A percentile compares a stretch with the other conserved stretches of the same genome.
phyloP scores from a whole-genome alignment of 345 rosid species.

The thale cress (Arabidopsis thaliana) region TAIR10.1 NC_003076.8:2081501-2082000 shows the following conservation, averaged over 20 bases:
- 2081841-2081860: constrained; percentile 9
- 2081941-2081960: constrained; percentile 16
- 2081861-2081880: background rate
- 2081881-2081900: background rate
- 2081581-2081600: constrained; percentile 15
- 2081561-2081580: constrained; percentile 28
- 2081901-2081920: background rate
- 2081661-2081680: constrained; percentile 1
- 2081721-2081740: background rate
- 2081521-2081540: constrained; percentile 52
- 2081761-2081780: background rate
- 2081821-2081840: constrained; percentile 25
- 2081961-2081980: constrained; percentile 8
- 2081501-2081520: constrained; percentile 56
- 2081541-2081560: constrained; percentile 26
- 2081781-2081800: constrained; percentile 5
- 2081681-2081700: constrained; percentile 18
- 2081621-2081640: background rate
- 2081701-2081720: constrained; percentile 32
- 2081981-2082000: too few species aligned
- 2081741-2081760: background rate
- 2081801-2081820: constrained; percentile 38
- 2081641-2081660: background rate
- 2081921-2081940: constrained; percentile 1
- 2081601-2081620: constrained; percentile 35